A percentile compares a stretch with the other conserved stretches of the same genome.
phyloP scores from a whole-genome alignment of 2,329 filamentous ascomycete genomes.

The Beauveria pseudobassiana region DNA sequence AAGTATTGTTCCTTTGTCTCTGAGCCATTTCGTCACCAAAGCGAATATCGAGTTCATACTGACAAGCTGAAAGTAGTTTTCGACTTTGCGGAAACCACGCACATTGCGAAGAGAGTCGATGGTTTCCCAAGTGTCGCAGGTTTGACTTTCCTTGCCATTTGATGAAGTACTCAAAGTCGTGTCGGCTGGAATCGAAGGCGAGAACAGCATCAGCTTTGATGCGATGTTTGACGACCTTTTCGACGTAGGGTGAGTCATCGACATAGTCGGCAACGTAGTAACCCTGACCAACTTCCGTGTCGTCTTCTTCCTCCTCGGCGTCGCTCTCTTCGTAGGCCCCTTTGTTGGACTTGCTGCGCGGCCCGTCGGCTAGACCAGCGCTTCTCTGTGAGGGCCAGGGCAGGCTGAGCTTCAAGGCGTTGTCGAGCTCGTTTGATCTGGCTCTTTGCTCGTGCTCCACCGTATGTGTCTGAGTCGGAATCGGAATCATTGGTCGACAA shows the following conservation, averaged over 20 bases:
- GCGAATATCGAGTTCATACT: constrained; percentile 70
- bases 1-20: constrained; percentile 92
- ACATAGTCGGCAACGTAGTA: constrained; percentile 65
- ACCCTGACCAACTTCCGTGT: constrained; percentile 48
- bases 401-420: constrained; percentile 59
- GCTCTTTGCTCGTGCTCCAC: constrained; percentile 62
- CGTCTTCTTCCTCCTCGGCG: constrained; percentile 55
- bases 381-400: constrained; percentile 67
- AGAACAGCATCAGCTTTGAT: constrained; percentile 60
- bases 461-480: constrained; percentile 71
- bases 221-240: constrained; percentile 83
- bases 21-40: constrained; percentile 66
- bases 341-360: constrained; percentile 60
- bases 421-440: constrained; percentile 71
- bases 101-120: constrained; percentile 66
- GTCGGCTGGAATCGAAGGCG: constrained; percentile 48
- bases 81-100: constrained; percentile 79
- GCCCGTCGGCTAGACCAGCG: constrained; percentile 86
- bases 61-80: constrained; percentile 87
- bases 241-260: constrained; percentile 78
- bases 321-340: constrained; percentile 61
- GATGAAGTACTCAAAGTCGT: constrained; percentile 86
- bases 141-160: constrained; percentile 98
- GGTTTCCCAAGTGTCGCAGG: constrained; percentile 85
- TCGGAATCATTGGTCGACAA: constrained; percentile 54